These are phyloP conservation scores for Penicillium goetzii DNA, from an alignment of 495 filamentous ascomycete species.

Conservation along the genomic window DNA sequence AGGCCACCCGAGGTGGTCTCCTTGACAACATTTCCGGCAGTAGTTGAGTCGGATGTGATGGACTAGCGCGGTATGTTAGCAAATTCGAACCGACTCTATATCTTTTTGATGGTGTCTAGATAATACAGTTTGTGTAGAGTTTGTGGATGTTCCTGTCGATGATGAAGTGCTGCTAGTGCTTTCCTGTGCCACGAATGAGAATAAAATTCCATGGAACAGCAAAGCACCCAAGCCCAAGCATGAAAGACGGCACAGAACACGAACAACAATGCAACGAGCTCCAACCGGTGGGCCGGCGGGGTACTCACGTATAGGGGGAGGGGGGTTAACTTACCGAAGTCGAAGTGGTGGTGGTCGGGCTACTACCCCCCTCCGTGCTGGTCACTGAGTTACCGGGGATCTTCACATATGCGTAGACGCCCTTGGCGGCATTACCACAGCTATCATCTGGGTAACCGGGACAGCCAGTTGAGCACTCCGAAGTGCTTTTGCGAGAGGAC, in stretches of 20 bases:
- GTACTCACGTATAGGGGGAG: not conserved
- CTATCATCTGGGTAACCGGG: conserved; percentile 68
- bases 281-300: not conserved
- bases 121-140: conserved; percentile 24
- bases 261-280: conserved; percentile 7
- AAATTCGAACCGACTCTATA: not conserved
- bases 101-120: not conserved
- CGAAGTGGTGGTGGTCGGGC: conserved; percentile 22
- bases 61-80: conserved; percentile 28
- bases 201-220: conserved; percentile 22
- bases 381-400: conserved; percentile 34
- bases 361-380: conserved; percentile 40
- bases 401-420: conserved; percentile 63
- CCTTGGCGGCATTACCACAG: conserved; percentile 60
- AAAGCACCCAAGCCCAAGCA: conserved; percentile 14
- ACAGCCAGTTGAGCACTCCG: conserved; percentile 60
- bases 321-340: conserved; percentile 29
- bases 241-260: conserved; percentile 13
- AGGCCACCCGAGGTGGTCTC: conserved; percentile 51
- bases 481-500: conserved; percentile 35
- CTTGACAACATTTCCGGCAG: conserved; percentile 40
- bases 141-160: conserved; percentile 18
- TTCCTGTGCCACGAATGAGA: conserved; percentile 31
- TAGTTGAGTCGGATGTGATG: conserved; percentile 35
- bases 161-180: conserved; percentile 20